Evolutionary conservation across 2,329 filamentous ascomycete genomes (phyloP).

Genomic region (Phyllosticta capitalensis): DNA sequence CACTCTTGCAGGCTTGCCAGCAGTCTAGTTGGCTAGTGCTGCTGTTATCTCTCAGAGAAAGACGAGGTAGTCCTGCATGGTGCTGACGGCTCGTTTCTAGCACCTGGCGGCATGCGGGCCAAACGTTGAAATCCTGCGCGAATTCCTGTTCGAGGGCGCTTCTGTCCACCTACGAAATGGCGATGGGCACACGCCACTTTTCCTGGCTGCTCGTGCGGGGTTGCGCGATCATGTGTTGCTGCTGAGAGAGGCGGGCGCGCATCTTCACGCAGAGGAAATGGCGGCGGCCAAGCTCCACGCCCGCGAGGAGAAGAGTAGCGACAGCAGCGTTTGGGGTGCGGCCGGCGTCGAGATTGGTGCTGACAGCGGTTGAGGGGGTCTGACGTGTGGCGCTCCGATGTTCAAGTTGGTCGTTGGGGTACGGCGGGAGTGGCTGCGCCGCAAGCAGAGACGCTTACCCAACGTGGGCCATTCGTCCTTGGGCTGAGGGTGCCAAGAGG

Average conservation of each 20-base stretch:
- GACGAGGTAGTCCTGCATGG: slow-evolving; percentile 7
- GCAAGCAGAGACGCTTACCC: neutral
- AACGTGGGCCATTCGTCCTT: neutral
- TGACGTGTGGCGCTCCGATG: neutral
- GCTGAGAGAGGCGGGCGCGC: slow-evolving; percentile 47
- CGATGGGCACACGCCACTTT: slow-evolving; percentile 48
- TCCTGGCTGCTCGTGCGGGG: slow-evolving; percentile 49
- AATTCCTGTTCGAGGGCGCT: slow-evolving; percentile 47
- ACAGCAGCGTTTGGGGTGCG: slow-evolving; percentile 20
- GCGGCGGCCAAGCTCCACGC: slow-evolving; percentile 40
- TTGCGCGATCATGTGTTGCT: slow-evolving; percentile 45
- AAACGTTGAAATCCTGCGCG: slow-evolving; percentile 45
- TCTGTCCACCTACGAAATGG: slow-evolving; percentile 52
- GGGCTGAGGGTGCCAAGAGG: neutral
- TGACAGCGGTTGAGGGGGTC: slow-evolving; percentile 4
- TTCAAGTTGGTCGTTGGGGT: neutral
- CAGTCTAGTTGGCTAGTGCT: neutral
- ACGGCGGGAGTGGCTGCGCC: neutral
- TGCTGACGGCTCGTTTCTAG: slow-evolving; percentile 21
- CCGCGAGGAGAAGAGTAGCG: slow-evolving; percentile 21
- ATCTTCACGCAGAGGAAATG: slow-evolving; percentile 50
- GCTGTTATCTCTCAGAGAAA: neutral
- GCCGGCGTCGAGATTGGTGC: slow-evolving; percentile 11
- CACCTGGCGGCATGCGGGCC: slow-evolving; percentile 50
- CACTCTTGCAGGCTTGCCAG: neutral